A percentile compares a stretch with the other conserved stretches of the same genome.
Conservation (phyloP, 352 stramenopile species). For the Phytophthora kernoviae region DNA sequence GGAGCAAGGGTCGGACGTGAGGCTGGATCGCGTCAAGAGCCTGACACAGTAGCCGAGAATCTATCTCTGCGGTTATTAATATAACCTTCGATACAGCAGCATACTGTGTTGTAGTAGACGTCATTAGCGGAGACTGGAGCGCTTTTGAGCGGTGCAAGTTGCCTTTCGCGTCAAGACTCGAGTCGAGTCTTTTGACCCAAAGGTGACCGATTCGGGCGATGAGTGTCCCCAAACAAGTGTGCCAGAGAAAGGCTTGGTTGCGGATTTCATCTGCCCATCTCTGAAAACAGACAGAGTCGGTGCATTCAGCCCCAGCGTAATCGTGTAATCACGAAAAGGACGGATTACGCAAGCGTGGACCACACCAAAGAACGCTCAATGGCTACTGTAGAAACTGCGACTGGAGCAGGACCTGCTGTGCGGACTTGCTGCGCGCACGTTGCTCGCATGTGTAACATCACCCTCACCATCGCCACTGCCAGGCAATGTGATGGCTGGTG, state of each 20-base stretch:
- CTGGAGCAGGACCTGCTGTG: no score
- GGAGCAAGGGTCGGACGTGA: background rate
- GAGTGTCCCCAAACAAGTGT: background rate
- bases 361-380: no score
- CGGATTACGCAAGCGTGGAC: background rate
- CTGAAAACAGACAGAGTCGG: background rate
- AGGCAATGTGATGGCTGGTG: no score
- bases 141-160: no score
- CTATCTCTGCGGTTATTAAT: no score
- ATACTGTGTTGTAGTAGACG: background rate
- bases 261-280: background rate
- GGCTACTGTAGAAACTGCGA: no score
- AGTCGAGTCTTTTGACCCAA: background rate
- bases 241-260: constrained; percentile 1
- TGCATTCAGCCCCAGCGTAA: background rate
- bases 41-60: no score
- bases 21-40: background rate
- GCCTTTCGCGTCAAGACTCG: background rate
- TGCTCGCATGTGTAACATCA: no score
- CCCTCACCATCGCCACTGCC: no score
- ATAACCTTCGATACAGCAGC: no score
- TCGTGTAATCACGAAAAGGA: background rate
- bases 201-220: no score
- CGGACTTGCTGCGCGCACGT: no score
- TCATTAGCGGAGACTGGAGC: background rate